Evolutionary conservation across 75 land plant genomes (phyloP).

Genomic region (Pinus albicaulis): DNA sequence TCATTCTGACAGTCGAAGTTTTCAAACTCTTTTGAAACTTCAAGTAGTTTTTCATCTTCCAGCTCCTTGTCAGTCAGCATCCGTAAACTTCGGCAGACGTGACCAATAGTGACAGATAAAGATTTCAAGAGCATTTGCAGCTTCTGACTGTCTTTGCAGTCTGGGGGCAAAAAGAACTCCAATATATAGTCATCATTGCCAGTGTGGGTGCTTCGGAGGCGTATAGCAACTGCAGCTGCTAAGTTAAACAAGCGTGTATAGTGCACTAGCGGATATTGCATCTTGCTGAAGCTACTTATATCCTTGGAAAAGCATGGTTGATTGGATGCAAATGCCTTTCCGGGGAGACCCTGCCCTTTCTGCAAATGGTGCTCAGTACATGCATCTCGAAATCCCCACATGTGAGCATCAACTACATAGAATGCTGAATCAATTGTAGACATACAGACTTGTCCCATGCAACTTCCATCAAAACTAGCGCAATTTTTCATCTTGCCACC

Average conservation of each 20-base stretch:
- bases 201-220: conserved; percentile 56
- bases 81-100: conserved; percentile 48
- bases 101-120: conserved; percentile 56
- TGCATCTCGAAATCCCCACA: conserved; percentile 79
- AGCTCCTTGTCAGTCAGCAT: conserved; percentile 45
- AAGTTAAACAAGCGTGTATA: conserved; percentile 75
- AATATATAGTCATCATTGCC: conserved; percentile 70
- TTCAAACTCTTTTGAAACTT: conserved; percentile 21
- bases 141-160: conserved; percentile 23
- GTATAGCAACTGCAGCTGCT: conserved; percentile 62
- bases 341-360: conserved; percentile 80
- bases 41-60: conserved; percentile 31
- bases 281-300: conserved; percentile 61
- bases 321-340: conserved; percentile 65
- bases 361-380: conserved; percentile 83
- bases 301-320: conserved; percentile 44
- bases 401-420: conserved; percentile 58
- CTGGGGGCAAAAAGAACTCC: conserved; percentile 75
- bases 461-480: conserved; percentile 47
- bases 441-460: conserved; percentile 59
- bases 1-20: conserved; percentile 11
- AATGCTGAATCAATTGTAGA: conserved; percentile 63
- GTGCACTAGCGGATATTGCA: conserved; percentile 82
- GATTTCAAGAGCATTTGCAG: conserved; percentile 41
- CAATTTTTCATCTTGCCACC: conserved; percentile 45